Evolutionary conservation across 176 grass and related monocot genomes (phyloP), one percentile per base, ranked within the genome.

Genomic region (Miscanthus lutarioriparius): DNA sequence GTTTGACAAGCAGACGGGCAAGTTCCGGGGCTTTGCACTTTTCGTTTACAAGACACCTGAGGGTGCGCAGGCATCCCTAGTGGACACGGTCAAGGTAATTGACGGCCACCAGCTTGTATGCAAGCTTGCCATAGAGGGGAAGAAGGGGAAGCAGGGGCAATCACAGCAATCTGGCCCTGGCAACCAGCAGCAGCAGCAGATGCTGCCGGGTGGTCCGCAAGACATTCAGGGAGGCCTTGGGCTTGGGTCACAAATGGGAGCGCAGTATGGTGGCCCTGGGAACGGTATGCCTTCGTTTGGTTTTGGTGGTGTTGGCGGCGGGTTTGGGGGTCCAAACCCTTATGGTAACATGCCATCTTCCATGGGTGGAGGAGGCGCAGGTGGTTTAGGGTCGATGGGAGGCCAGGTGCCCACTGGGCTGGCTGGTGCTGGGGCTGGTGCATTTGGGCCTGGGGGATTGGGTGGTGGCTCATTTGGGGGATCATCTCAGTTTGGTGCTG

Each of bases 21-120:
- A 92, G 54, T 99, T 99, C 76, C 86, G 90, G 69, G 97, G 97
- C 6, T 99, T 92, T 35, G 90, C 97, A 0, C 89, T 99, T 23
- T 99, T 99, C 5, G 97, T 99, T 2, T 99, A 99, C 94, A 99
- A 99, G 83, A 99, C 93, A 10, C 87, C 83, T 6, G 88, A 93
- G 69, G 97, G 90, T 20, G 97, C 97, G 0, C 90, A 93, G 78
- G 84, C 93, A 20, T 92, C 93, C 6, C 83, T 99, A 9, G 86
- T 92, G 7, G 94, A 94, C 20, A 89, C 97, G 3, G 90, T 84
- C 33, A 99, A 96, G 90, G 86, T 90, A 37, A 87, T 99, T 20
- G 97, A 99, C 17, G 97, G 93, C n/a, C 84, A 99, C 26, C 87
- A 90, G 63, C 89, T 99, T 79, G 72, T 92, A n/a, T 99, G 97